Evolutionary conservation across 2,329 filamentous ascomycete species (phyloP).

Genomic region (Ophiostoma quercus): DNA sequence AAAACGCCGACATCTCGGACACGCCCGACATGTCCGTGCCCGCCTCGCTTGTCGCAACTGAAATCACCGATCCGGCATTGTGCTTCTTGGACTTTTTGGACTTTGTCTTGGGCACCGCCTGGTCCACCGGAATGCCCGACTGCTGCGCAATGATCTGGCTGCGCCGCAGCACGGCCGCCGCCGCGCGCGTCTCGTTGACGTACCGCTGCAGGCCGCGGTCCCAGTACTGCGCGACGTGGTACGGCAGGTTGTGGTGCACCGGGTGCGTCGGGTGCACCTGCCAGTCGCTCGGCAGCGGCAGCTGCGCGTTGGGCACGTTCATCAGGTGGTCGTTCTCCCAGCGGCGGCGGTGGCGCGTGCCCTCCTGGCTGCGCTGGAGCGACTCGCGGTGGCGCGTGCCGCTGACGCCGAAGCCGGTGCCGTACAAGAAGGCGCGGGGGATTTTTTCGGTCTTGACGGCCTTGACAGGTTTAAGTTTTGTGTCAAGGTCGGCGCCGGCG

Average conservation of each 20-base stretch:
- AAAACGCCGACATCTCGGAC: slow-evolving; percentile 26
- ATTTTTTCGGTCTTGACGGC: no score
- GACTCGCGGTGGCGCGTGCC: slow-evolving; percentile 61
- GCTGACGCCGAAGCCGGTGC: slow-evolving; percentile 24
- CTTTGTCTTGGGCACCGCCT: not conserved
- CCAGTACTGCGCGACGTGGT: slow-evolving; percentile 84
- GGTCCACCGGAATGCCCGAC: slow-evolving; percentile 31
- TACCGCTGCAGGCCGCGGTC: slow-evolving; percentile 54
- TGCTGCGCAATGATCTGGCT: slow-evolving; percentile 40
- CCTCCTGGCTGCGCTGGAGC: slow-evolving; percentile 83
- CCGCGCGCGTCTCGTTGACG: slow-evolving; percentile 44
- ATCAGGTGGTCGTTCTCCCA: slow-evolving; percentile 95
- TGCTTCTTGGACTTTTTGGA: slow-evolving; percentile 19
- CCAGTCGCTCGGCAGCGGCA: slow-evolving; percentile 79
- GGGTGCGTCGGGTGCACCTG: slow-evolving; percentile 75
- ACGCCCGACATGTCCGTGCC: slow-evolving; percentile 26
- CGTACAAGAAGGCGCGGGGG: slow-evolving; percentile 26
- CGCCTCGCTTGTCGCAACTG: not conserved
- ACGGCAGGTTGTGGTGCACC: slow-evolving; percentile 66
- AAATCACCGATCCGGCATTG: not conserved
- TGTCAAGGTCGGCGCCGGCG: not conserved
- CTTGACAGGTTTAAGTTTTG: no score
- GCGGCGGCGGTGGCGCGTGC: slow-evolving; percentile 74
- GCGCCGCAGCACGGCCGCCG: slow-evolving; percentile 41
- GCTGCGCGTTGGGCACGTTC: slow-evolving; percentile 78